phyloP scores from a whole-genome alignment of 2,329 filamentous ascomycete genomes.

The Sclerotinia spermophila region DNA sequence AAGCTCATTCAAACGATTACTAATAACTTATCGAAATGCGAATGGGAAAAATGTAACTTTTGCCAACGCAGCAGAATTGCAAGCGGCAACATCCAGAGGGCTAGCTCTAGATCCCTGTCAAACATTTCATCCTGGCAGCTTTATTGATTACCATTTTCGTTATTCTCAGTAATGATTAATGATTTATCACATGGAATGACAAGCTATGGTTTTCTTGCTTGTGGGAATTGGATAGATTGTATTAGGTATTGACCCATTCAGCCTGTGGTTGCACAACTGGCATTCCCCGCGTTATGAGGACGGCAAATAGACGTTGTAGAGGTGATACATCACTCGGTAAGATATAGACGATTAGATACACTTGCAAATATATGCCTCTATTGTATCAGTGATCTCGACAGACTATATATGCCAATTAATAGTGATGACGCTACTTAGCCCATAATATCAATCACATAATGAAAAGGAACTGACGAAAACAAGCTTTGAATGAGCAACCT shows the following conservation, averaged over 20 bases:
- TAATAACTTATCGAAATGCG: background rate
- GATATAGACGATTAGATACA: no score
- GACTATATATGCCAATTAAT: background rate
- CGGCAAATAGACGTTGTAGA: background rate
- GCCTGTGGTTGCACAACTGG: background rate
- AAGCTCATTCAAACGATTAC: background rate
- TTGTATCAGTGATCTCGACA: background rate
- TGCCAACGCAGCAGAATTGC: no score
- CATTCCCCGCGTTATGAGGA: background rate
- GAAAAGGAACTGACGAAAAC: background rate
- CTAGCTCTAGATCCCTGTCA: background rate
- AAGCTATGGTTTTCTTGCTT: background rate
- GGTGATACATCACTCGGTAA: no score
- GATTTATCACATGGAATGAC: background rate
- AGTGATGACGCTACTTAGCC: no score
- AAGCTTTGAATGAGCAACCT: background rate
- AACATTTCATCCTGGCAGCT: background rate
- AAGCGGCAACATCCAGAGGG: background rate
- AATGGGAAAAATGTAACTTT: no score
- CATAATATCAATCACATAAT: background rate
- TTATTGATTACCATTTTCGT: no score
- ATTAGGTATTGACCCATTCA: background rate
- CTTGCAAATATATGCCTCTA: background rate
- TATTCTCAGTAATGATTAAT: no score
- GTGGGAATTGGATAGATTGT: background rate